Conservation (phyloP, 805 yeast species). For the Ogataea kodamae region DNA sequence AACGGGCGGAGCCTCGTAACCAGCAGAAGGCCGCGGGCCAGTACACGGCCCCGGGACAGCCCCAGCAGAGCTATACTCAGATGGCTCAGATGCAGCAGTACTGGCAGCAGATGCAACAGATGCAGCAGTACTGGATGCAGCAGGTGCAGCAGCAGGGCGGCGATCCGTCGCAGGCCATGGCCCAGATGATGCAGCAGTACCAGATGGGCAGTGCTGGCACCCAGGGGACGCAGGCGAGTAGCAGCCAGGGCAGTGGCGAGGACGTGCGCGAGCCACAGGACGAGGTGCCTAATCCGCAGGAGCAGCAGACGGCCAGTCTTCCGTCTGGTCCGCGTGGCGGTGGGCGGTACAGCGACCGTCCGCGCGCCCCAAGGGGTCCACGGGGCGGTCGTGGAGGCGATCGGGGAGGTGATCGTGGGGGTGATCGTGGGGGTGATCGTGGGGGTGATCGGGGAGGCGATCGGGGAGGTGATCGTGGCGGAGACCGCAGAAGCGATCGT, state of each 20-base stretch:
- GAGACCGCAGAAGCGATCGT: conserved; percentile 3
- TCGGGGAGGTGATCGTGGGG: conserved; percentile 2
- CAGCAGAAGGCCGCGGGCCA: conserved; percentile 47
- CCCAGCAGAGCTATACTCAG: conserved; percentile 29
- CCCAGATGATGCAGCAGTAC: conserved; percentile 16
- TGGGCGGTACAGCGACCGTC: conserved; percentile 20
- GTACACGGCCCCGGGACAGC: conserved; percentile 32
- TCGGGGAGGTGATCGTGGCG: conserved; percentile 22
- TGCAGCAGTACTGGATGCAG: conserved; percentile 38
- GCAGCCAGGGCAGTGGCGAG: conserved; percentile 27
- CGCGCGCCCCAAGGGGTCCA: conserved; percentile 19
- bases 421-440: conserved; percentile 17
- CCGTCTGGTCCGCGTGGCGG: conserved; percentile 36
- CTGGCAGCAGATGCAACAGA: conserved; percentile 62
- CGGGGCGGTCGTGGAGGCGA: conserved; percentile 14
- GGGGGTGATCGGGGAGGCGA: conserved; percentile 13
- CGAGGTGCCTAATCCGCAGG: conserved; percentile 37
- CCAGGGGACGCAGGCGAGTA: conserved; percentile 10
- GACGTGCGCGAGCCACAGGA: conserved; percentile 37
- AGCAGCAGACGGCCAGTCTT: conserved; percentile 25
- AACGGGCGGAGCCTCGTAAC: conserved; percentile 79
- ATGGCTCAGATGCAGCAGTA: conserved; percentile 45
- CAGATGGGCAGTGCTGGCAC: conserved; percentile 10
- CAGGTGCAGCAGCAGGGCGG: conserved; percentile 29
- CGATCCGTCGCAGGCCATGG: conserved; percentile 11